Evolutionary conservation across 83 land plant species (phyloP).

Genomic region (Isoetes engelmannii): DNA sequence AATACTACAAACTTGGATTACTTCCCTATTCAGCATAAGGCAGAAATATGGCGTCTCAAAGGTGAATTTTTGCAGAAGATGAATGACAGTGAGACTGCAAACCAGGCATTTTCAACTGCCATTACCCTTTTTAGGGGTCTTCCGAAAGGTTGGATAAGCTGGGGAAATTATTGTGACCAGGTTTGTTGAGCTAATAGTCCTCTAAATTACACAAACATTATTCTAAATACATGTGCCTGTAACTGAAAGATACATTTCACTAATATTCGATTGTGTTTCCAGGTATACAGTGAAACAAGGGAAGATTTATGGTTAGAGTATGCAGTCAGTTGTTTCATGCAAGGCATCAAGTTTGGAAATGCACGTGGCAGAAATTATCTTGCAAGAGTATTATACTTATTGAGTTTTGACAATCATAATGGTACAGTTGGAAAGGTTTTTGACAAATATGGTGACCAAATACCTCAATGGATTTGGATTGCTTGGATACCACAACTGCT

Average conservation of each 20-base stretch:
- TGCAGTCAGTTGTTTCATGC: slow-evolving; percentile 93
- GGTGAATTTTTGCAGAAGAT: slow-evolving; percentile 85
- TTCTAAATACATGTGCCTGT: neutral
- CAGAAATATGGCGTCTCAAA: slow-evolving; percentile 85
- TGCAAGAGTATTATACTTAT: slow-evolving; percentile 83
- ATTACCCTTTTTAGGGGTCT: slow-evolving; percentile 71
- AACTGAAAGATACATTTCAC: neutral
- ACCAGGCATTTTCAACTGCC: slow-evolving; percentile 69
- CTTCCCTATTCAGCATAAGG: slow-evolving; percentile 78
- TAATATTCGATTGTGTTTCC: slow-evolving; percentile 23
- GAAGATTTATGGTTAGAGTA: slow-evolving; percentile 96
- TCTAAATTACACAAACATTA: no score
- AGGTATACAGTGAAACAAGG: slow-evolving; percentile 79
- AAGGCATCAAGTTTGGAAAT: slow-evolving; percentile 93
- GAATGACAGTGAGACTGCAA: slow-evolving; percentile 77
- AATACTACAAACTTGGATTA: slow-evolving; percentile 91
- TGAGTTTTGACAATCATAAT: slow-evolving; percentile 92
- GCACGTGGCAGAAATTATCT: slow-evolving; percentile 88
- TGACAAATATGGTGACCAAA: slow-evolving; percentile 83
- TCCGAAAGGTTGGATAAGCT: slow-evolving; percentile 99
- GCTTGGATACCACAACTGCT: slow-evolving; percentile 97
- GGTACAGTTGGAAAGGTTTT: slow-evolving; percentile 84
- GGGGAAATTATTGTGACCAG: slow-evolving; percentile 99
- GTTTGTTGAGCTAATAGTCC: slow-evolving; percentile 25
- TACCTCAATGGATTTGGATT: slow-evolving; percentile 99